Evolutionary conservation across 2,329 filamentous ascomycete species (phyloP).

Genomic region (Colletotrichum graminicola): DNA sequence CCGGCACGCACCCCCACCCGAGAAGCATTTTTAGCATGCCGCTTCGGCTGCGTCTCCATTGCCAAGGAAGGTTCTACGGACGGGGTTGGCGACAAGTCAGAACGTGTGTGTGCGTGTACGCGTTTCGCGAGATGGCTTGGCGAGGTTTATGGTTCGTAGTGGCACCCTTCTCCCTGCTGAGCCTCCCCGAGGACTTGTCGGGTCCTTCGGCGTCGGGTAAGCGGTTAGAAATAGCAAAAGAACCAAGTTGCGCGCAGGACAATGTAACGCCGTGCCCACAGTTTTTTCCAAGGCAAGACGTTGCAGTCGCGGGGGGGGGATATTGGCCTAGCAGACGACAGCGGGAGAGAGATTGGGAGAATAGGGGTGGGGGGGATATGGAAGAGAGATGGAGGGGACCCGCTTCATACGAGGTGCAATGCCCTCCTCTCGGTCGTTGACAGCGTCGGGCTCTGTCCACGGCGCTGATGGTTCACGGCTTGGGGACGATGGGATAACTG

Average conservation of each 20-base stretch:
- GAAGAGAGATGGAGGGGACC: conserved; percentile 11
- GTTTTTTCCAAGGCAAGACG: conserved; percentile 30
- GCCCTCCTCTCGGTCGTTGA: not conserved
- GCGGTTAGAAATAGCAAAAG: not conserved
- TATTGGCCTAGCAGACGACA: not conserved
- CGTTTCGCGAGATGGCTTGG: not conserved
- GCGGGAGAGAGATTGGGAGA: conserved; percentile 3
- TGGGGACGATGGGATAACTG: not conserved
- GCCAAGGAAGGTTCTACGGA: not conserved
- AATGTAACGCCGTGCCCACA: not conserved
- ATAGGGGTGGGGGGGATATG: not conserved
- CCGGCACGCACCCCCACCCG: conserved; percentile 12
- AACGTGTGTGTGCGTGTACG: conserved; percentile 1
- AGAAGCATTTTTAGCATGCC: conserved; percentile 39
- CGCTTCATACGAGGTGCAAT: conserved; percentile 40
- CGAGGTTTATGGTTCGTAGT: not conserved
- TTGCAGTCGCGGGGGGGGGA: conserved; percentile 23
- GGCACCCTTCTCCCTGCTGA: no score
- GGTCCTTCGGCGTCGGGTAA: not conserved
- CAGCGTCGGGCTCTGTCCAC: not conserved
- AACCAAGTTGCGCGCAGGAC: not conserved
- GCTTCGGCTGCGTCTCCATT: not conserved
- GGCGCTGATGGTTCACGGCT: not conserved
- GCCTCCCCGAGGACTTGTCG: not conserved
- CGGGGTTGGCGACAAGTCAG: not conserved